Base-by-base conservation (phyloP, 371 early-diverging fungal genomes). In the Synchytrium microbalum region DNA sequence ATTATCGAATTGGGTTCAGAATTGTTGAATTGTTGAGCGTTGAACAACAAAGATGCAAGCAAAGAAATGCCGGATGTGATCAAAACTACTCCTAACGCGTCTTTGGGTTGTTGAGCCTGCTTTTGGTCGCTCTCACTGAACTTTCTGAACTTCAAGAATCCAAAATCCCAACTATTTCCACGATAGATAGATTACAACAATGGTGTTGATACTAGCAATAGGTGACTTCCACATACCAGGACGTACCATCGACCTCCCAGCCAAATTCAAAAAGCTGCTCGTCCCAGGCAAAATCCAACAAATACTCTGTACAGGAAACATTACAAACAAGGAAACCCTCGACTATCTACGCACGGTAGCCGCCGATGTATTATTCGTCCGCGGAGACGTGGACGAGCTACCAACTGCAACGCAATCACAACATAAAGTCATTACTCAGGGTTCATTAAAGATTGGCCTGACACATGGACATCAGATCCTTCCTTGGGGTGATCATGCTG, bases 211-310 rank as follows among this genome's bases (percentile, higher is more conserved):
- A 59, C 85, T 95, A 61, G 90, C 86, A 61, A 86, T 95, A 69
- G 95, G 96, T 62, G 95, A 96, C 76, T 80, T 95, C 62, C 92
- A 94, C 79, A 91, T 95, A 74, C 96, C 97, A 38, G 86, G 92
- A 70, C 84, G 97, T 24, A 87, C 87, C 24, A 82, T 86, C 59
- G 92, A 88, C 75, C 80, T 96, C 55, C 95, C 96, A 0, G 75
- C 80, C 55, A 90, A 90, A 74, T 95, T 96, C 79, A 89, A 90
- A 69, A 92, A 89, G 72, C 81, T 96, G 31, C 69, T 78, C 19
- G 75, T 75, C 19, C 76, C 76, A 3, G 96, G 96, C 51, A 95
- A 96, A 72, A 96, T 96, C 63, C 92, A 94, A 73, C 90, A 90
- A 72, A 92, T 95, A 64, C 79, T 96, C 57, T 89, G 88, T 70